Conservation (phyloP, 1,139 yeast genomes). For the Scheffersomyces titani region DNA sequence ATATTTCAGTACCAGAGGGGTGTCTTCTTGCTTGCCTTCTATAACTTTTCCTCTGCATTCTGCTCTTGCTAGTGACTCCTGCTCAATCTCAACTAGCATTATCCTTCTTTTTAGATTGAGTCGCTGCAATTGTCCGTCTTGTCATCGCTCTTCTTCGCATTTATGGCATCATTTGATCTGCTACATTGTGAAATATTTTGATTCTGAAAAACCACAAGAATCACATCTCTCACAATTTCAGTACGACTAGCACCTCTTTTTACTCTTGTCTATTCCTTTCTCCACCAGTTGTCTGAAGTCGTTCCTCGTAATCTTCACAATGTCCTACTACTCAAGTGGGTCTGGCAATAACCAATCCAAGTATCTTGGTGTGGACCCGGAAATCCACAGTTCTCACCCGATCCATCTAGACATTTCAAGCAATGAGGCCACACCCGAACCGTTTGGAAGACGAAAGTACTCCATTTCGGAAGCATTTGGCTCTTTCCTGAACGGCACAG, state of each 20-base stretch:
- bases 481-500: conserved; percentile 17
- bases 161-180: background rate
- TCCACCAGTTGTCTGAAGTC: background rate
- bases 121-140: background rate
- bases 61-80: background rate
- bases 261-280: background rate
- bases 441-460: conserved; percentile 16
- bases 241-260: background rate
- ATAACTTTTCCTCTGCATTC: too few relatives aligned
- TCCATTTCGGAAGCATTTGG: conserved; percentile 29
- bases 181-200: background rate
- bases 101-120: background rate
- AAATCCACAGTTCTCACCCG: background rate
- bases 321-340: background rate
- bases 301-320: background rate
- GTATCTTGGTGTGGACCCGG: background rate
- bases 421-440: conserved; percentile 1
- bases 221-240: background rate
- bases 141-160: background rate
- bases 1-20: background rate
- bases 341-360: background rate
- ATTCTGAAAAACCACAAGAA: background rate
- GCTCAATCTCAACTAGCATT: background rate
- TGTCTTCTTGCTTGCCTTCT: background rate
- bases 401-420: background rate